Conservation (phyloP, 169 alveolate genomes). For the Miamiensis avidus region DNA sequence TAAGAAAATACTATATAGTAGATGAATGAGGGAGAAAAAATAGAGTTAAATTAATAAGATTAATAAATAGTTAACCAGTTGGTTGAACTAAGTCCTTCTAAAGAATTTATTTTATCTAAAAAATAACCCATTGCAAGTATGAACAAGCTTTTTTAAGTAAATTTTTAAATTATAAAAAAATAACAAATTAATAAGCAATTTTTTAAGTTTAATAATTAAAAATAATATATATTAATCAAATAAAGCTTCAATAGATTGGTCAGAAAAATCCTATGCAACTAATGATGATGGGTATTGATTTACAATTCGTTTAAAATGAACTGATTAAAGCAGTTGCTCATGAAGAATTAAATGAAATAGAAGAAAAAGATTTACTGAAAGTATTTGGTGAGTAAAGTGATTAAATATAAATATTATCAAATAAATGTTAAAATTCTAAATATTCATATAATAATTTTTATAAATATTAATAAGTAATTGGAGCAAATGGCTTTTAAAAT, state of each 20-base stretch:
- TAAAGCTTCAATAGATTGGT: background rate
- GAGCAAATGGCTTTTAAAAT: slow-evolving; percentile 42
- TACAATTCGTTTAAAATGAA: background rate
- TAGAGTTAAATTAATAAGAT: background rate
- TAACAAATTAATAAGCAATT: too few species aligned
- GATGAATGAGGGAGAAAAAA: background rate
- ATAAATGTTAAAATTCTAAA: slow-evolving; percentile 22
- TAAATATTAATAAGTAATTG: slow-evolving; percentile 6
- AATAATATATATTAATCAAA: too few species aligned
- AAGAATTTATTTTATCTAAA: background rate
- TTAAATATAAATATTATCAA: too few species aligned
- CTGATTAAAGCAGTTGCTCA: background rate
- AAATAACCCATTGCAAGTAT: background rate
- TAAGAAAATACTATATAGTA: background rate
- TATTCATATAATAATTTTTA: slow-evolving; percentile 18
- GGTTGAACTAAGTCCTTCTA: background rate
- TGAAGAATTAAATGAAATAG: slow-evolving; percentile 19
- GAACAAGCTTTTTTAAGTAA: background rate
- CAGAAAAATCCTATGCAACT: background rate
- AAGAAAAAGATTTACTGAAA: slow-evolving; percentile 16
- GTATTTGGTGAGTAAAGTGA: slow-evolving; percentile 24
- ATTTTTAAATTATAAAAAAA: too few species aligned
- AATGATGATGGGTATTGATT: background rate
- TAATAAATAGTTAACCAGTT: background rate
- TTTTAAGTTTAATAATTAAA: too few species aligned